Base-by-base conservation (phyloP, 1,139 yeast species). In the Taphrina confusa region DNA sequence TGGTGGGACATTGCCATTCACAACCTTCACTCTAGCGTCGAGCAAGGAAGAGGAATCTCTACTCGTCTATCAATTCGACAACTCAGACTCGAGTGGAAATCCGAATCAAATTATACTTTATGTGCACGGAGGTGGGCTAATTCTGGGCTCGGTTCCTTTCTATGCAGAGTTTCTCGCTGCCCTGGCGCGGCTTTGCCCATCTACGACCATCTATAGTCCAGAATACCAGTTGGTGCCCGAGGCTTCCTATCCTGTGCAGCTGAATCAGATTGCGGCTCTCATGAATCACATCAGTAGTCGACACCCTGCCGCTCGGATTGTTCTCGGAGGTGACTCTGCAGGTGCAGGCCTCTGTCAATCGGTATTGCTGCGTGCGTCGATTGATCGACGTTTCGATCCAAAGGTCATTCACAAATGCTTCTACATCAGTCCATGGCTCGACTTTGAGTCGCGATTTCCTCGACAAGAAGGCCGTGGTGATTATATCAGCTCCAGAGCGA, bases 311-410 rank as follows among this genome's bases (percentile, higher is more conserved):
- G 50, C 50, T 28, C 34, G 50, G 2, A 1, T 45, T 6, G 18
- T 45, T n/a, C 50, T 45, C 16, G 50, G 50, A 27, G 50, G 50
- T 18, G 50, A 45, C 37, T 45, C 50, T 12, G 50, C 50, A 4
- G 50, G 50, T 11, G 50, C 37, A 28, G 50, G 50, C 25, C 28
- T 45, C 20, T 45, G 50, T 18, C 50, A 45, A 16, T 27, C 50
- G 11, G 6, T 45, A n/a, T 18, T 45, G 14, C 50, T 28, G 25
- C 22, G 37, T 4, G 25, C 30, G 8, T 27, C 50, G 5, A 4
- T 6, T 8, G 12, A 14, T 3, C 37, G 30, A 2, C 14, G 12
- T 9, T 12, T 27, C 18, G 14, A 4, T 2, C 50, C 31, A 5
- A n/a, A 14, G 14, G 5, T 16, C 6, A 45, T 45, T n/a, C 4